Conservation (phyloP, 1,284 basidiomycete species). For the Puccinia triticina region DNA sequence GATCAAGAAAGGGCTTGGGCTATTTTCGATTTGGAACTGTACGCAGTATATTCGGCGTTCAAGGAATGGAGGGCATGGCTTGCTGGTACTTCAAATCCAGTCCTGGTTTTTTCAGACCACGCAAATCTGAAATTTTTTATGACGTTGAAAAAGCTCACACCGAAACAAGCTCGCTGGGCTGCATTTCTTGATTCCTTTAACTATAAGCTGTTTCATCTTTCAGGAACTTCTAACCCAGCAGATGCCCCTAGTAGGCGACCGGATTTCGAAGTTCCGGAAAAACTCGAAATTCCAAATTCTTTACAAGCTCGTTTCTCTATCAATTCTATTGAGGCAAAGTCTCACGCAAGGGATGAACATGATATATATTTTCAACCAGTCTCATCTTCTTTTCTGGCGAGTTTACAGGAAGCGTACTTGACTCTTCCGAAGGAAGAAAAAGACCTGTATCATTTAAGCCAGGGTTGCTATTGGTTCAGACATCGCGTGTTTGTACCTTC, state of each 20-base stretch:
- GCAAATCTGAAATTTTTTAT: conserved; percentile 16
- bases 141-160: neutral
- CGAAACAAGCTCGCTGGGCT: conserved; percentile 24
- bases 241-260: neutral
- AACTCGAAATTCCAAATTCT: neutral
- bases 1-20: conserved; percentile 1
- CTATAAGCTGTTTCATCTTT: neutral
- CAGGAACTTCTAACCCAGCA: conserved; percentile 17
- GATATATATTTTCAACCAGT: conserved; percentile 8
- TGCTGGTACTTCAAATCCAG: neutral
- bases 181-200: conserved; percentile 7
- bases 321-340: neutral
- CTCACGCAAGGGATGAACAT: neutral
- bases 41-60: neutral
- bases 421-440: neutral
- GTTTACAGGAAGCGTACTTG: neutral
- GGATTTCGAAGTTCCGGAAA: neutral
- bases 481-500: neutral
- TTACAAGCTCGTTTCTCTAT: neutral
- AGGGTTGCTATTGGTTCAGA: neutral
- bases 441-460: too few relatives aligned
- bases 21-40: conserved; percentile 28
- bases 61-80: conserved; percentile 14
- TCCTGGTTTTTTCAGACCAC: conserved; percentile 18
- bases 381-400: neutral